Base-by-base conservation (phyloP, 306 rosid species). In the Comarum palustre region DNA sequence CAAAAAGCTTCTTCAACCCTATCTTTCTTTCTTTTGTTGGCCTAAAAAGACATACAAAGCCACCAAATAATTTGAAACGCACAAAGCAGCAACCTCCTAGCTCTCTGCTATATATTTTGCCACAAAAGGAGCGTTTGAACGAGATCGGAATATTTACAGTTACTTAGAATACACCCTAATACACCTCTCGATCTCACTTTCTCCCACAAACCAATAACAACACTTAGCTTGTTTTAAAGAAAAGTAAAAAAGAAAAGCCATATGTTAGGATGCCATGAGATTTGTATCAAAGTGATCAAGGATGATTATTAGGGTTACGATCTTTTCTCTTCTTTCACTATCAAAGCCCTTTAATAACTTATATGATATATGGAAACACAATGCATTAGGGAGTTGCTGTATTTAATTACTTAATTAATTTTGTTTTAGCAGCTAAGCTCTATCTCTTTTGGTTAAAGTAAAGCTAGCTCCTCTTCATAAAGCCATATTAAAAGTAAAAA, bases 41-140 rank as follows among this genome's bases (percentile, higher is more conserved):
- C 97, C 96, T 91, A 88, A 91, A 95, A 95, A 91, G 99, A 95
- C 96, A 83, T 85, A 62, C 88, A 82, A 88, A 88, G 89, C 75
- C 83, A 91, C 86, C 86, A 85, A 81, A 85, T 86, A 85, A 86
- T 89, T 91, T 88, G 95, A 91, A 27, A 86, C 86, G 69, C 85
- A 84, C 85, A 29, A 29, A 29, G 31, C 31, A 89, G 92, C 91
- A 88, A 52, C 31, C 25, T 73, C 27, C 81, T 1, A 29, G 31
- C 14, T 10, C 25, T 77, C 81, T 75, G 71, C 80, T 75, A 68
- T 66, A 39, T 29, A 29, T 29, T 82, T 64, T 82, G 88, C 89
- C 70, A 83, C 78, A 88, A 94, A 94, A 89, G 93, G 73, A 90
- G 96, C 80, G 93, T 88, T 90, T 95, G 96, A 91, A 92, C 79